Evolutionary conservation across 345 rosid species (phyloP).

Genomic region (Punica granatum): DNA sequence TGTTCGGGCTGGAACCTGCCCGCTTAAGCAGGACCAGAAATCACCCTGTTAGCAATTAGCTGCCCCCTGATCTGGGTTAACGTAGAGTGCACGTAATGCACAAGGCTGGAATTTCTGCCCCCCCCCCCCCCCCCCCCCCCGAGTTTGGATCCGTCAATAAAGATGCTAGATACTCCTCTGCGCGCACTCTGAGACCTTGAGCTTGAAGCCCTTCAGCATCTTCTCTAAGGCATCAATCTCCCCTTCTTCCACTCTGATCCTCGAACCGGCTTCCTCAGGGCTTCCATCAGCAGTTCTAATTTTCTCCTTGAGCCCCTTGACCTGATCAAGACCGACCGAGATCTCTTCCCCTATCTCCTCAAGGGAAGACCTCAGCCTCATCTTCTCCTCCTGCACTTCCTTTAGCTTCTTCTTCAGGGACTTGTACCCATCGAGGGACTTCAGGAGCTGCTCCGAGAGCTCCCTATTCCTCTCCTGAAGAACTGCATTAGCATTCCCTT

Average conservation of each 20-base stretch:
- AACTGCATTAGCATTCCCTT: constrained; percentile 20
- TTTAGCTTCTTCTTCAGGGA: constrained; percentile 53
- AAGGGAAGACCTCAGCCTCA: constrained; percentile 20
- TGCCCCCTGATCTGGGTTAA: background rate
- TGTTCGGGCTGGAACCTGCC: too few species aligned
- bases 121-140: too few species aligned
- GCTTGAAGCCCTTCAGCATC: background rate
- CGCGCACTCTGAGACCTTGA: background rate
- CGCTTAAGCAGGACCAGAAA: too few species aligned
- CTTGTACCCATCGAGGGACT: constrained; percentile 57
- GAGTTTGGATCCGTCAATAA: background rate
- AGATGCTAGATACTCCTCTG: background rate
- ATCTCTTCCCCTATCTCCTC: constrained; percentile 34
- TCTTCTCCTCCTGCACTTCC: constrained; percentile 44
- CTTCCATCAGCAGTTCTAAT: background rate
- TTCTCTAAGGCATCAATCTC: background rate
- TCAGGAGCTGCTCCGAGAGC: constrained; percentile 64
- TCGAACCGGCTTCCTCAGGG: background rate
- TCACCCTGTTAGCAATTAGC: too few species aligned
- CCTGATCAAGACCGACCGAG: constrained; percentile 28
- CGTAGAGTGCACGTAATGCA: background rate
- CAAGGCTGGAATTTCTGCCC: background rate
- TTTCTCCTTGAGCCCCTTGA: background rate
- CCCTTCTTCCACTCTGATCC: background rate
- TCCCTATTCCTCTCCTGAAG: constrained; percentile 54